Evolutionary conservation across 148 eudicot genomes (phyloP).

Genomic region (Tetragonia tetragonoides): DNA sequence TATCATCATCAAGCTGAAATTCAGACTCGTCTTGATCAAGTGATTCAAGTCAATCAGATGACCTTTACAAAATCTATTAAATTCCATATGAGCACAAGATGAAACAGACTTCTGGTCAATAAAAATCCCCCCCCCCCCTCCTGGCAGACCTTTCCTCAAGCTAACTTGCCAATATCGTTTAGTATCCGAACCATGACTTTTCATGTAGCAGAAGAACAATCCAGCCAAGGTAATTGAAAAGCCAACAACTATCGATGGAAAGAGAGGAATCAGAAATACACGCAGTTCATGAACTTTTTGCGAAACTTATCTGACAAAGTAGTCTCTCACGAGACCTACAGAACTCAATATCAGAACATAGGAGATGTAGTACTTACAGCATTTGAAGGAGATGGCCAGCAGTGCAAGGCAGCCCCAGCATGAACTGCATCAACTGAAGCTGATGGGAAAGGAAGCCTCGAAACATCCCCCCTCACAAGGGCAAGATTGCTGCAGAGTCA

Average conservation of each 20-base stretch:
- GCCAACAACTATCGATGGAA: not conserved
- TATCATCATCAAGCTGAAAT: not conserved
- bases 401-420: conserved; percentile 99
- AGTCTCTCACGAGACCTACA: not conserved
- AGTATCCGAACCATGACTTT: too few relatives aligned
- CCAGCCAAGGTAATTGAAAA: not conserved
- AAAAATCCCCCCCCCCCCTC: too few relatives aligned
- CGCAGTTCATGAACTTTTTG: not conserved
- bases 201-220: not conserved
- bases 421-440: conserved; percentile 95
- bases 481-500: conserved; percentile 74
- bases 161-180: too few relatives aligned
- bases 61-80: not conserved
- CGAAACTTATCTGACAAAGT: not conserved
- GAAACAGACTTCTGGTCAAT: not conserved
- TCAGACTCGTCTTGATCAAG: not conserved
- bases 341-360: not conserved
- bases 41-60: not conserved
- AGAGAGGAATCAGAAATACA: not conserved
- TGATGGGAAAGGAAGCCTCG: conserved; percentile 89
- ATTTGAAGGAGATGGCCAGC: conserved; percentile 98
- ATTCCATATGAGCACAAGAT: not conserved
- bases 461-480: conserved; percentile 94
- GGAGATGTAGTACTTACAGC: conserved; percentile 55
- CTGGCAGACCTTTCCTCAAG: too few relatives aligned